Percentiles rank a stretch among this genome's conserved stretches.
Evolutionary conservation across 306 rosid species (phyloP).

Genomic region (Geum urbanum): DNA sequence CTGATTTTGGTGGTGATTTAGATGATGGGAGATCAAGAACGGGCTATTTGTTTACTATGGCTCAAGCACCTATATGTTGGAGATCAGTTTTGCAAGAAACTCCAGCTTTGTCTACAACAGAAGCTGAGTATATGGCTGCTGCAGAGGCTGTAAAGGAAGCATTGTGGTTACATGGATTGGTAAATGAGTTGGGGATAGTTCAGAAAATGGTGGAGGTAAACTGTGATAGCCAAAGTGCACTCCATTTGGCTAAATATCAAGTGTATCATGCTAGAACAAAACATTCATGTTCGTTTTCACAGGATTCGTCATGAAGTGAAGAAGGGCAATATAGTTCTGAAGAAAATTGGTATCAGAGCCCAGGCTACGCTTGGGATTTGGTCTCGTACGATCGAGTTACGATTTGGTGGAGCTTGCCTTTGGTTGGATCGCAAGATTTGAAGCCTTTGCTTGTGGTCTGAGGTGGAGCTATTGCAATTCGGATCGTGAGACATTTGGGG

Average conservation of each 20-base stretch:
- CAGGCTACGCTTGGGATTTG: no score
- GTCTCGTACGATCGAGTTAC: no score
- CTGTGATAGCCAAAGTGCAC: background rate
- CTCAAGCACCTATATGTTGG: background rate
- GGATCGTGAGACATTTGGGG: no score
- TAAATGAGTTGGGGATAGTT: background rate
- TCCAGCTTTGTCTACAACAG: background rate
- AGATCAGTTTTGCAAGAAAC: background rate
- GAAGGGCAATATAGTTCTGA: background rate
- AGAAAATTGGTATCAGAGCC: background rate
- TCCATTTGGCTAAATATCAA: background rate
- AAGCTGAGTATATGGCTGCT: background rate
- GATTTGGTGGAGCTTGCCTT: no score
- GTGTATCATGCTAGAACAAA: background rate
- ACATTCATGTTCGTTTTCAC: background rate
- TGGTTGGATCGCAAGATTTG: no score
- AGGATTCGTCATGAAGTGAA: background rate
- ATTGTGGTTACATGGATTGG: background rate
- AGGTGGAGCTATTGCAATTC: no score
- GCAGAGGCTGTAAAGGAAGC: background rate
- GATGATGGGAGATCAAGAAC: background rate
- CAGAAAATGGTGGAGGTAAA: background rate
- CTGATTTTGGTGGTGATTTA: background rate
- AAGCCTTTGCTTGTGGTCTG: no score
- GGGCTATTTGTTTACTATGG: background rate